These are phyloP conservation scores for Cyberlindnera euphorbiiphila DNA, from an alignment of 805 yeast genomes.

Conservation along the genomic window DNA sequence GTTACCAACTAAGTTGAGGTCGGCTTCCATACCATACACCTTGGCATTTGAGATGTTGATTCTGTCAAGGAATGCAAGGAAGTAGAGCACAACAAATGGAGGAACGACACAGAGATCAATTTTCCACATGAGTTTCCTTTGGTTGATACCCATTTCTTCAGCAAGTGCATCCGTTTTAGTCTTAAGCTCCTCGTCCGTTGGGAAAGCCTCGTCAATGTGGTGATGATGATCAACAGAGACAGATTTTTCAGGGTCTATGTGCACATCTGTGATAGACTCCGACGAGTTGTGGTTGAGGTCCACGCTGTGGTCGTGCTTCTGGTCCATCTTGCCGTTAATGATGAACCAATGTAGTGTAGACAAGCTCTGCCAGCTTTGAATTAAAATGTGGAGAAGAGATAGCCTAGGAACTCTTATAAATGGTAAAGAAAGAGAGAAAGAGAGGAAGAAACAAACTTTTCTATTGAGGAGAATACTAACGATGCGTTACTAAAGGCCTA, in stretches of 20 bases:
- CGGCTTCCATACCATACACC: constrained; percentile 60
- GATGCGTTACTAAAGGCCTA: no score
- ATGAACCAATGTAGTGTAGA: no score
- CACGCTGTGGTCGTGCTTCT: no score
- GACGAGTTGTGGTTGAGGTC: no score
- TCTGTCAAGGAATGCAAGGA: constrained; percentile 75
- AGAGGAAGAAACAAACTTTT: no score
- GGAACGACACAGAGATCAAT: constrained; percentile 62
- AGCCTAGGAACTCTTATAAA: no score
- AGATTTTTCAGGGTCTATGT: constrained; percentile 10
- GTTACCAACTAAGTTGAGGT: constrained; percentile 43
- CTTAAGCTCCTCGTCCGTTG: constrained; percentile 19
- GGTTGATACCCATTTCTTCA: constrained; percentile 45
- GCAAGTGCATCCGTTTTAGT: constrained; percentile 36
- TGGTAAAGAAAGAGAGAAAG: no score
- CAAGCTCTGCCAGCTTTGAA: no score
- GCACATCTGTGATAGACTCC: neutral
- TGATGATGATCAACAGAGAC: constrained; percentile 1
- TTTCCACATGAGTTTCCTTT: constrained; percentile 54
- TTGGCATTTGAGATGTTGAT: constrained; percentile 82
- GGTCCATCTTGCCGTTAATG: no score
- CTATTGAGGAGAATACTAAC: no score
- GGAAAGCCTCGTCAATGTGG: constrained; percentile 13
- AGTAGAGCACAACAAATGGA: constrained; percentile 67
- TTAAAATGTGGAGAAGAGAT: no score